Percentiles rank a stretch among this genome's conserved stretches.
Evolutionary conservation across 179 eudicot species (phyloP).

Genomic region (Corrigiola litoralis): DNA sequence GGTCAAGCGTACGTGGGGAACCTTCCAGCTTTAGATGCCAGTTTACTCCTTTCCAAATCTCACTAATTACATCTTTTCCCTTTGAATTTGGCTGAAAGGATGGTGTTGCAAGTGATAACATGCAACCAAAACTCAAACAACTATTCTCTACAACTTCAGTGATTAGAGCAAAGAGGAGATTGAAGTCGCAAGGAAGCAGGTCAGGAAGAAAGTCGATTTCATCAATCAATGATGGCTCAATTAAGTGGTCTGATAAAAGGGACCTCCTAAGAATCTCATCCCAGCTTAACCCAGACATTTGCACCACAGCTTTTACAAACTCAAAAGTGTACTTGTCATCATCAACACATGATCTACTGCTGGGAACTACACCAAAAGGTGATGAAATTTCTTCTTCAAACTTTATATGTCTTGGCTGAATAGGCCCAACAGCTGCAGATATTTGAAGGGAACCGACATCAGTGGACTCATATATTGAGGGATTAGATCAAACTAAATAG

Average conservation of each 20-base stretch:
- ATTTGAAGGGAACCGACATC: not conserved
- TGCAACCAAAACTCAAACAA: slow-evolving; percentile 37
- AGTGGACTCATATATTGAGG: not conserved
- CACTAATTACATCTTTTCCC: slow-evolving; percentile 46
- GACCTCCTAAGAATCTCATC: slow-evolving; percentile 51
- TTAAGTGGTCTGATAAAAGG: slow-evolving; percentile 41
- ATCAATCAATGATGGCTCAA: slow-evolving; percentile 54
- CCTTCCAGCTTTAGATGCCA: slow-evolving; percentile 40
- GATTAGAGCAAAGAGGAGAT: slow-evolving; percentile 71
- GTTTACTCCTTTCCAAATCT: slow-evolving; percentile 63
- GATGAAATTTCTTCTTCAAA: slow-evolving; percentile 45
- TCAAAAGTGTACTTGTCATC: slow-evolving; percentile 47
- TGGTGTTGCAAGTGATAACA: slow-evolving; percentile 36
- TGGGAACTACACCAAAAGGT: slow-evolving; percentile 22
- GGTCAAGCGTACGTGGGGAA: slow-evolving; percentile 45
- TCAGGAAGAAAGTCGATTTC: slow-evolving; percentile 54
- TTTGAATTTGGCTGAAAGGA: slow-evolving; percentile 31
- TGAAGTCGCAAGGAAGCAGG: slow-evolving; percentile 52
- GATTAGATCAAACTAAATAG: not conserved
- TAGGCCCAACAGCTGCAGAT: slow-evolving; percentile 36
- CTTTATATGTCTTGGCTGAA: slow-evolving; percentile 55
- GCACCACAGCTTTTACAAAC: slow-evolving; percentile 56
- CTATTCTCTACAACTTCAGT: slow-evolving; percentile 60
- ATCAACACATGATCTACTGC: slow-evolving; percentile 28
- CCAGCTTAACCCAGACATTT: slow-evolving; percentile 57